These are phyloP conservation scores for Sugiyamaella americana DNA, from an alignment of 805 yeast species.

Conservation along the genomic window DNA sequence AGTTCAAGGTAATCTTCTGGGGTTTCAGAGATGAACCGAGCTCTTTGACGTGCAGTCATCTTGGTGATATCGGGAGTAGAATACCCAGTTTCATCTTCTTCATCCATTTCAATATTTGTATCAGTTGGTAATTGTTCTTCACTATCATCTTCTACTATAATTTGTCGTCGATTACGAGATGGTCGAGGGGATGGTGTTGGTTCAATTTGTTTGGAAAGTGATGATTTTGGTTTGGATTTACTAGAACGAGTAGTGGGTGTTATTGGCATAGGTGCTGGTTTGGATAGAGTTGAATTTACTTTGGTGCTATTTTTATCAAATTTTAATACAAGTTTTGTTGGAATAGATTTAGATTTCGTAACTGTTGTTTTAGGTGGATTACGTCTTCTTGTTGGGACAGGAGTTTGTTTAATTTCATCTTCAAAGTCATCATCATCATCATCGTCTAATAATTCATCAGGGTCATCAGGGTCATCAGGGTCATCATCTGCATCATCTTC, in stretches of 20 bases:
- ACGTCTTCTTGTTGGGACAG: slow-evolving; percentile 9
- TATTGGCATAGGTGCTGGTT: neutral
- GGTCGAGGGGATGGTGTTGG: slow-evolving; percentile 8
- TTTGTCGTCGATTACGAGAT: slow-evolving; percentile 9
- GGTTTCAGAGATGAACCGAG: slow-evolving; percentile 23
- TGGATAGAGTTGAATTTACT: neutral
- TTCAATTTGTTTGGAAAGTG: neutral
- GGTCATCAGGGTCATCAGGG: slow-evolving; percentile 7
- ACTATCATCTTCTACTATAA: slow-evolving; percentile 6
- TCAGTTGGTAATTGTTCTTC: neutral
- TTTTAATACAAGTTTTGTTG: slow-evolving; percentile 7
- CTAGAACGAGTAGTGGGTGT: neutral
- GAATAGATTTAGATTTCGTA: neutral
- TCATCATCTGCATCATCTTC: slow-evolving; percentile 3
- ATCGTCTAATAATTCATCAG: slow-evolving; percentile 9
- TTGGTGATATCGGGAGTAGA: slow-evolving; percentile 22
- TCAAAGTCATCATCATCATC: slow-evolving; percentile 15
- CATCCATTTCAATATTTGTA: slow-evolving; percentile 2
- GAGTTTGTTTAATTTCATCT: too few species aligned
- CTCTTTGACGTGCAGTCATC: slow-evolving; percentile 39
- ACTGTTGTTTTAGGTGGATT: neutral
- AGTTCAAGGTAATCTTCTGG: slow-evolving; percentile 27
- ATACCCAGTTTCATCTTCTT: slow-evolving; percentile 22
- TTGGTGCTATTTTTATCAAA: slow-evolving; percentile 3
- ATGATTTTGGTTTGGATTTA: neutral